Base-by-base conservation (phyloP, 2,329 filamentous ascomycete species). In the Chalaropsis thielavioides region DNA sequence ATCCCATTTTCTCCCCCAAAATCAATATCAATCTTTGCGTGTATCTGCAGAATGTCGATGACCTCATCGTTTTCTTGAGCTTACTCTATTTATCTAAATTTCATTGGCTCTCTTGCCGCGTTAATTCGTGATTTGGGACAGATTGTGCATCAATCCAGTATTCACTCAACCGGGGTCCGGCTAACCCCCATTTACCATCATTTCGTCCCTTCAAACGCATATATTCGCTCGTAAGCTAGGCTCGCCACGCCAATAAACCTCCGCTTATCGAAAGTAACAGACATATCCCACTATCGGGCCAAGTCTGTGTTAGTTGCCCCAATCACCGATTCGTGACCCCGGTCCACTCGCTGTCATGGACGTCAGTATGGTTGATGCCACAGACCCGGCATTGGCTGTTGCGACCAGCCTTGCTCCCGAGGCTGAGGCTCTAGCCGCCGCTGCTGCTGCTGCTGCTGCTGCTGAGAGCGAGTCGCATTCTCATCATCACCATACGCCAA, bases 231-330 rank as follows among this genome's bases (percentile, higher is more conserved):
- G 31, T 59, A 38, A 19, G 24, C 40, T 64, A 56, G 41, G 54
- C 51, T 51, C 31, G 38, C 41, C 43, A 62, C 19, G 24, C 24
- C 24, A 35, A 61, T 61, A 61, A 49, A 35, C 54, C 17, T 46
- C 60, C 24, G 60, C 41, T 44, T 62, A 62, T 62, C 41, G 41
- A 59, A 35, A 41, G 22, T 15, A 24, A n/a, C 27, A 7, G 51
- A 60, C 35, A 54, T 66, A 66, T 64, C 56, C 46, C 19, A 56
- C 38, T 66, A 66, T 66, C 65, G 61, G 61, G 61, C 35, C 22
- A 43, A 41, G 49, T 44, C 54, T 56, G 40, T 41, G 64, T 64
- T 64, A 60, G 54, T 60, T 60, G 41, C 40, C 41, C 24, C 35
- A 44, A 62, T 19, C 31, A 11, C 24, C 60, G 11, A 49, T 62